Evolutionary conservation across 805 yeast species (phyloP).

Genomic region (Ogataea saltuana): DNA sequence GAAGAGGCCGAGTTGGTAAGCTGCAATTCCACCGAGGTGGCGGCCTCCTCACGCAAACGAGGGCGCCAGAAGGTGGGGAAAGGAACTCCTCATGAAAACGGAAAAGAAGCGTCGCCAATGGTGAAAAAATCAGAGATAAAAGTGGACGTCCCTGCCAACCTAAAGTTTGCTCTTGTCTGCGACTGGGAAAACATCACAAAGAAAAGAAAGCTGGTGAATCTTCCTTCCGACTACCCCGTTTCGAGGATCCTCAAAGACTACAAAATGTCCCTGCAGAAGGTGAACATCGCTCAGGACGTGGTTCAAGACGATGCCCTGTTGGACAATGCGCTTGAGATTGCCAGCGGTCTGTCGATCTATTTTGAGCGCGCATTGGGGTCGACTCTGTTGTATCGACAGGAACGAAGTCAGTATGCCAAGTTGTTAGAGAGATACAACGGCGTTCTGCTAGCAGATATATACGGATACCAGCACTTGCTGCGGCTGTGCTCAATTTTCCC

Average conservation of each 20-base stretch:
- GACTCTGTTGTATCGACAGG: constrained; percentile 70
- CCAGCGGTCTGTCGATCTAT: constrained; percentile 67
- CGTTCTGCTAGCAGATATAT: constrained; percentile 43
- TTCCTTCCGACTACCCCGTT: constrained; percentile 62
- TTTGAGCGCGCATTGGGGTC: constrained; percentile 75
- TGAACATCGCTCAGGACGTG: constrained; percentile 26
- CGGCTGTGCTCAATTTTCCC: constrained; percentile 80
- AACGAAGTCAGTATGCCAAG: constrained; percentile 69
- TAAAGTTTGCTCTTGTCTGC: constrained; percentile 75
- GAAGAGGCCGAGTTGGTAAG: constrained; percentile 8
- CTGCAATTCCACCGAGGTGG: background rate
- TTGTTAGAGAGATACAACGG: constrained; percentile 36
- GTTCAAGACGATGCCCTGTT: constrained; percentile 40
- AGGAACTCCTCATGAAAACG: no score
- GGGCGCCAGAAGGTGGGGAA: background rate
- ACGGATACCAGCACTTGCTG: constrained; percentile 82
- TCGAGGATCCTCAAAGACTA: constrained; percentile 57
- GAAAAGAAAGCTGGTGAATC: constrained; percentile 63
- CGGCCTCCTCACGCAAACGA: background rate
- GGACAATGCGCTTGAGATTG: constrained; percentile 65
- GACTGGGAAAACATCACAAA: constrained; percentile 94
- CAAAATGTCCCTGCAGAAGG: constrained; percentile 13
- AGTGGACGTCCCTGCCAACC: constrained; percentile 58
- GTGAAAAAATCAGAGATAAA: constrained; percentile 43
- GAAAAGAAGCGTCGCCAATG: background rate